Evolutionary conservation across 495 filamentous ascomycete genomes (phyloP), one percentile per base, ranked within the genome.

Genomic region (Aspergillus nanangensis): DNA sequence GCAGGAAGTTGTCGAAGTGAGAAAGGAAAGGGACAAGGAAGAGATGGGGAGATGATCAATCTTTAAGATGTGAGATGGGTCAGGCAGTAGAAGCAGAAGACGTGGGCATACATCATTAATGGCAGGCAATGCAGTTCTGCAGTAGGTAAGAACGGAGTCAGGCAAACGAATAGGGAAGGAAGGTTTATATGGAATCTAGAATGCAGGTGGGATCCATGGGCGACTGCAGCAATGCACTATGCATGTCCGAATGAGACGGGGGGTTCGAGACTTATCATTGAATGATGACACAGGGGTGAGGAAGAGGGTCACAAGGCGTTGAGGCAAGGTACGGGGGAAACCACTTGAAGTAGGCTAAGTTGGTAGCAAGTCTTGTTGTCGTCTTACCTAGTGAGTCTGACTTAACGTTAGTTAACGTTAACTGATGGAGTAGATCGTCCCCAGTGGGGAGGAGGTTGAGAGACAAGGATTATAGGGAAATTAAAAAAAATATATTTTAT

Each of bases 261-360:
- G 46, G 38, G 41, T 55, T 50, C 42, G 49, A 43, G 41, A 50
- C 48, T 56, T 49, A 42, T 39, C 44, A 52, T 33, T 48, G 41
- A 46, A 39, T 46, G 45, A 50, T 57, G 50, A 53, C 51, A 57
- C 55, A 57, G 47, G 54, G 50, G 39, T 31, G 36, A 11, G 46
- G n/a, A n/a, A n/a, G n/a, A 47, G 55, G 55, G 51, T 54, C 54
- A 57, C 45, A 52, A 53, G 54, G 49, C 42, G 41, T 41, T 51
- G 49, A 51, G 55, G 55, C 51, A 58, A 58, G 55, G 55, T 54
- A 58, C 55, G 40, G 50, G 29, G n/a, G n/a, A n/a, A 57, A 44
- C 44, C 43, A 48, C 48, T 38, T 47, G 27, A 43, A 37, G 46
- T 17, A 22, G 23, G 32, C 13, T 36, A 45, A 42, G 41, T 31